These are phyloP conservation scores for Paxillus ammoniavirescens DNA, from an alignment of 768 basidiomycete species.

Conservation along the genomic window DNA sequence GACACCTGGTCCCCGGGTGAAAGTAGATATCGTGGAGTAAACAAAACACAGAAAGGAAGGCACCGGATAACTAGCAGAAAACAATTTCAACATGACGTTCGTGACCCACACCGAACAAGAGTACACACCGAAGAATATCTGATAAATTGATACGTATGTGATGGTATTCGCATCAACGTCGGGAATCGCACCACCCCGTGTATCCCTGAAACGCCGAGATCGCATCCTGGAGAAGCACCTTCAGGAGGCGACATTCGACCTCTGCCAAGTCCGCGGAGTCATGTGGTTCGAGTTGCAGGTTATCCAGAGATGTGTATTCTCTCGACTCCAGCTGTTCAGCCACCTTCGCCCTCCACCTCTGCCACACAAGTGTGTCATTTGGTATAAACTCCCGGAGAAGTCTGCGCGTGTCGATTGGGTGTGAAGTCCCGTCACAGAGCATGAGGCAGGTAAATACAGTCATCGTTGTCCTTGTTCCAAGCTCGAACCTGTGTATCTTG, in stretches of 20 bases:
- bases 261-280: not conserved
- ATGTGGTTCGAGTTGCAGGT: not conserved
- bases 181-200: not conserved
- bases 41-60: too few relatives aligned
- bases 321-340: not conserved
- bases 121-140: not conserved
- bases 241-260: not conserved
- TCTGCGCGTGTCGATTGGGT: not conserved
- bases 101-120: too few relatives aligned
- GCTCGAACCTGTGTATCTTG: constrained; percentile 8
- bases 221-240: constrained; percentile 3
- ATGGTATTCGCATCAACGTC: not conserved
- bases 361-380: constrained; percentile 17
- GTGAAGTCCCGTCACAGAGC: constrained; percentile 4
- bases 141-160: not conserved
- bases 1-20: too few relatives aligned
- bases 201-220: not conserved
- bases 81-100: too few relatives aligned
- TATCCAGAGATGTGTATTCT: not conserved
- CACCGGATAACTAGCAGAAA: too few relatives aligned
- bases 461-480: constrained; percentile 19
- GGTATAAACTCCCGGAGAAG: constrained; percentile 18
- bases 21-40: too few relatives aligned
- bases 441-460: constrained; percentile 19
- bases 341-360: constrained; percentile 22